Evolutionary conservation across 2,329 filamentous ascomycete genomes (phyloP).

Genomic region (Cadophora gregata): DNA sequence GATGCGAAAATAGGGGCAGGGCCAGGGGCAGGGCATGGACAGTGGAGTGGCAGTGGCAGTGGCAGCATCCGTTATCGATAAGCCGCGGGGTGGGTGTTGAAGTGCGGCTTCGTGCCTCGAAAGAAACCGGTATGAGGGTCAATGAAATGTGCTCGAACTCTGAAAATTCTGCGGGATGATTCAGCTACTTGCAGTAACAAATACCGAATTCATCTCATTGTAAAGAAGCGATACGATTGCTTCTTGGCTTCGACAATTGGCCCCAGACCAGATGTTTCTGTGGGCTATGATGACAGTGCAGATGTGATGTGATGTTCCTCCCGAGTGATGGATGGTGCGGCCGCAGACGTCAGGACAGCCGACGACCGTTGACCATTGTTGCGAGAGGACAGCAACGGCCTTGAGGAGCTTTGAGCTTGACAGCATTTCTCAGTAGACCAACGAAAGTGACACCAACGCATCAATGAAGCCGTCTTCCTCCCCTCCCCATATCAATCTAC

Average conservation of each 20-base stretch:
- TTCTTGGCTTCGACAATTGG: background rate
- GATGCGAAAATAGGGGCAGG: slow-evolving; percentile 3
- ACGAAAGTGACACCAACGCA: slow-evolving; percentile 3
- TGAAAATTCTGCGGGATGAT: background rate
- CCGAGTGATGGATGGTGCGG: background rate
- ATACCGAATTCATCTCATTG: background rate
- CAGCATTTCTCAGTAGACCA: background rate
- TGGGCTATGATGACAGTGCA: background rate
- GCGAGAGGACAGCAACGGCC: background rate
- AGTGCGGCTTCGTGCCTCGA: background rate
- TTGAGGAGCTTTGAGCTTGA: slow-evolving; percentile 1
- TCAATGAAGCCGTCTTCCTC: slow-evolving; percentile 28
- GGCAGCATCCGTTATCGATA: slow-evolving; percentile 13
- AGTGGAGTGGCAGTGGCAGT: no score
- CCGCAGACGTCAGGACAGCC: slow-evolving; percentile 10
- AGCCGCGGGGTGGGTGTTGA: background rate
- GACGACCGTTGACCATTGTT: background rate
- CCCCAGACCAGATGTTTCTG: background rate
- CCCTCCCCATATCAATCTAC: slow-evolving; percentile 30
- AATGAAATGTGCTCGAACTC: background rate
- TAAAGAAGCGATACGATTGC: background rate
- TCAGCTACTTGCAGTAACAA: slow-evolving; percentile 7
- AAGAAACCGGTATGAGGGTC: background rate
- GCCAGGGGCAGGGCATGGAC: no score
- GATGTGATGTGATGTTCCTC: background rate